Evolutionary conservation across 768 basidiomycete genomes (phyloP).

Genomic region (Rhizopogon rudus): DNA sequence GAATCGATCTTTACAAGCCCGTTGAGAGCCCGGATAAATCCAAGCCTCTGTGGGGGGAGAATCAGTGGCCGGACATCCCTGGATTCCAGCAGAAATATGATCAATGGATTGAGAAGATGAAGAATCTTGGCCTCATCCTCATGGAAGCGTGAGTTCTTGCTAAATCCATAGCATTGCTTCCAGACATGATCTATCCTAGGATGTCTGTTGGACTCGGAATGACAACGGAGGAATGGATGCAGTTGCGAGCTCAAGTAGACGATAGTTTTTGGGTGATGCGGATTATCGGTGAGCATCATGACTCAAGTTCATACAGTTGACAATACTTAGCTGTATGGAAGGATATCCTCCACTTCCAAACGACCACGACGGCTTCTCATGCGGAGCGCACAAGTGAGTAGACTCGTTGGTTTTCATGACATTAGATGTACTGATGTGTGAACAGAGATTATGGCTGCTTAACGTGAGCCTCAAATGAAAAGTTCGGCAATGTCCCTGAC

Average conservation of each 20-base stretch:
- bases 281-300: conserved; percentile 52
- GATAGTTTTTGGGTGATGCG: conserved; percentile 92
- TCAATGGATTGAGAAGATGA: conserved; percentile 83
- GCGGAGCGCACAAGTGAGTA: conserved; percentile 81
- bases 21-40: conserved; percentile 65
- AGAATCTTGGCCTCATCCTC: conserved; percentile 67
- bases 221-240: conserved; percentile 62
- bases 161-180: neutral
- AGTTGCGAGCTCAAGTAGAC: conserved; percentile 64
- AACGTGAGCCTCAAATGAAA: conserved; percentile 45
- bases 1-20: conserved; percentile 76
- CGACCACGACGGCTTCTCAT: conserved; percentile 78
- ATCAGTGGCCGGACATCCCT: conserved; percentile 72
- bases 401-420: neutral
- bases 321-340: conserved; percentile 19
- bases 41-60: conserved; percentile 75
- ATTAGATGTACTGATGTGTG: conserved; percentile 5
- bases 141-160: conserved; percentile 71
- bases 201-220: conserved; percentile 82
- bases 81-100: conserved; percentile 63
- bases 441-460: conserved; percentile 85
- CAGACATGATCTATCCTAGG: conserved; percentile 30
- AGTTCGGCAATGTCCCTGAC: neutral
- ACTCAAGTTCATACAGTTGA: neutral
- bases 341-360: conserved; percentile 86